Evolutionary conservation across 352 stramenopile species (phyloP).

Genomic region (Pythium utonaiense): DNA sequence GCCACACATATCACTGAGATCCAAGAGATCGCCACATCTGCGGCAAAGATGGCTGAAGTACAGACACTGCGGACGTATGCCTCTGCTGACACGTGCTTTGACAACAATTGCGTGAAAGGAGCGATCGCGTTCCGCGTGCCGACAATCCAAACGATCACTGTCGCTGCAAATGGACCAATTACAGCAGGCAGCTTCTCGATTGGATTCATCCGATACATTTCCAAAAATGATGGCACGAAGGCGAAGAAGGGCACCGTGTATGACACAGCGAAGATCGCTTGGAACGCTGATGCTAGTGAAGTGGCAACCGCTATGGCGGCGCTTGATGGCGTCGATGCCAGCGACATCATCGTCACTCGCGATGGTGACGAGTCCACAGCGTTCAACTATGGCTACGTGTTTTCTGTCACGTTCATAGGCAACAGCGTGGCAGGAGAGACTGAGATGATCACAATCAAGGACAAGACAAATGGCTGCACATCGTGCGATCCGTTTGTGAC

Average conservation of each 20-base stretch:
- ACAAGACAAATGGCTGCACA: conserved; percentile 18
- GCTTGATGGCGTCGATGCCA: conserved; percentile 29
- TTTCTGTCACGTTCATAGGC: conserved; percentile 74
- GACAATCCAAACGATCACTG: conserved; percentile 68
- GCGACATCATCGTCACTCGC: conserved; percentile 69
- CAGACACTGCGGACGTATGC: conserved; percentile 64
- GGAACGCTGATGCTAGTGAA: conserved; percentile 31
- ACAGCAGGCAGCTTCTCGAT: conserved; percentile 47
- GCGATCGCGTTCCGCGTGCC: conserved; percentile 64
- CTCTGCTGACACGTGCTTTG: conserved; percentile 37
- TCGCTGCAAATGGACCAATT: conserved; percentile 50
- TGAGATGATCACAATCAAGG: conserved; percentile 25
- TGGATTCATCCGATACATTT: conserved; percentile 33
- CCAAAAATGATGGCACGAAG: conserved; percentile 29
- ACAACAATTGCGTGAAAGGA: conserved; percentile 46
- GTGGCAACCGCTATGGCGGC: conserved; percentile 34
- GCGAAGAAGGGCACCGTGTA: conserved; percentile 19
- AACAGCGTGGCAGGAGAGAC: conserved; percentile 69
- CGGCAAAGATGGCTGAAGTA: conserved; percentile 63
- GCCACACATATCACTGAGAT: conserved; percentile 67
- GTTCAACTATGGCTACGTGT: conserved; percentile 65
- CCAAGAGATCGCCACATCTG: conserved; percentile 59
- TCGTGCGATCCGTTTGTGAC: conserved; percentile 34
- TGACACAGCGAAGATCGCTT: conserved; percentile 30
- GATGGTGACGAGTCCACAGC: conserved; percentile 55